Base-by-base conservation (phyloP, 768 basidiomycete genomes). In the Botryobasidium botryosum region DNA sequence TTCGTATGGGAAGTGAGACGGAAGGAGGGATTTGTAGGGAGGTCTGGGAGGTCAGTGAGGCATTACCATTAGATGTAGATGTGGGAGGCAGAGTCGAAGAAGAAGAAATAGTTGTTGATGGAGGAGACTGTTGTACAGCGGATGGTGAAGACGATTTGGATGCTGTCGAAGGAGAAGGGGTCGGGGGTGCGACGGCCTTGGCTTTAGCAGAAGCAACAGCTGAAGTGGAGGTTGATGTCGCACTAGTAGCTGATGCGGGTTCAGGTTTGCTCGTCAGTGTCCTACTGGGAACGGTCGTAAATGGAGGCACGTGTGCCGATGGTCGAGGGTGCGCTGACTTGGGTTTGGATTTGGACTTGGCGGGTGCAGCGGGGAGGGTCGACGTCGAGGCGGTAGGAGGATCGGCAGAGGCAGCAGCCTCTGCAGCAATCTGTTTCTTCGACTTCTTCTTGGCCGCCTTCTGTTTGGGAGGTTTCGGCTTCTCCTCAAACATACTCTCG, bases 281-380 rank as follows among this genome's bases (percentile, higher is more conserved):
- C n/a, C n/a, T n/a, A n/a, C n/a, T n/a, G n/a, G n/a, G n/a, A 35
- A 90, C 66, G 29, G 83, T 59, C 48, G 88, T 85, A 6, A 86
- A 84, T 39, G 86, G 70, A 39, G 74, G 71, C 26, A 84, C 78
- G 44, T 71, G 69, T 10, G 70, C 65, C 38, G 69, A 61, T 17
- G 43, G 41, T 21, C 42, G 53, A 6, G 53, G 26, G 13, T 51
- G 35, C 55, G 59, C 20, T 40, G 52, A 45, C 8, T 47, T 35
- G n/a, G 42, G 31, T 38, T 43, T 31, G 21, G 44, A 28, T 32
- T 55, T 32, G 25, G 23, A n/a, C 10, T 18, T 13, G 20, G 38
- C 27, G 24, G 46, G 21, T 13, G 57, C 45, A 23, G 55, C 24
- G 2, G 51, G 26, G 26, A 52, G 40, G 24, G 51, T 26, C 35